A percentile compares a stretch with the other conserved stretches of the same genome.
phyloP scores from a whole-genome alignment of 495 filamentous ascomycete species.

The Acidiella bohemica region DNA sequence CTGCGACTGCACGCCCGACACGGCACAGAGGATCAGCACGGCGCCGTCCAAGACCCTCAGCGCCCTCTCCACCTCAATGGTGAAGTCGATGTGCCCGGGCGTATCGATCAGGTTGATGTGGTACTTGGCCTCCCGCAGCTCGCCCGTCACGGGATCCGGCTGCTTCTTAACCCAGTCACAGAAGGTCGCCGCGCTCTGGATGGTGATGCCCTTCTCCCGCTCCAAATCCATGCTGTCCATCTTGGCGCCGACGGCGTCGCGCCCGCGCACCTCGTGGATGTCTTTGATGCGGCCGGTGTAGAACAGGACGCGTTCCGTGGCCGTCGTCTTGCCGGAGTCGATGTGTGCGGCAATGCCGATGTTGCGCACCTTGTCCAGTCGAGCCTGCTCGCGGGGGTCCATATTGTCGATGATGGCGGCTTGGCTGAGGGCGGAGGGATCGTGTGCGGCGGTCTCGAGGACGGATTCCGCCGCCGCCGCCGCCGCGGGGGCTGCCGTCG shows the following conservation, averaged over 20 bases:
- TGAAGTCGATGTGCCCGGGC: conserved; percentile 98
- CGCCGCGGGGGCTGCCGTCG: conserved; percentile 33
- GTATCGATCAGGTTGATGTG: conserved; percentile 99
- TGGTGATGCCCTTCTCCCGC: conserved; percentile 96
- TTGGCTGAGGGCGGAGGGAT: conserved; percentile 47
- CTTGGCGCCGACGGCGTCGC: conserved; percentile 92
- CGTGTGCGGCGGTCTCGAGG: conserved; percentile 48
- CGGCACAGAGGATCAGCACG: conserved; percentile 96
- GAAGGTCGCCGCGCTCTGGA: conserved; percentile 95
- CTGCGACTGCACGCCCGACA: conserved; percentile 92
- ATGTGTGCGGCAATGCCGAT: conserved; percentile 99
- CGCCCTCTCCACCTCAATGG: conserved; percentile 96
- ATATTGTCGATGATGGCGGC: conserved; percentile 60
- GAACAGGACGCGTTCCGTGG: conserved; percentile 92
- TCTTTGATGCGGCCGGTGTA: conserved; percentile 95
- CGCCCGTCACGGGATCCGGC: conserved; percentile 42
- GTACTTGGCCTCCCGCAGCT: conserved; percentile 64
- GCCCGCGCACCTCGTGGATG: conserved; percentile 94
- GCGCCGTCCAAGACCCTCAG: conserved; percentile 92
- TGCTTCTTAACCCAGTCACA: conserved; percentile 87
- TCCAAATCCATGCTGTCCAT: conserved; percentile 99
- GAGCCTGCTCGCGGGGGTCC: conserved; percentile 57
- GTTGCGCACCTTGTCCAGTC: conserved; percentile 72
- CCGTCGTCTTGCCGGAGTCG: conserved; percentile 96
- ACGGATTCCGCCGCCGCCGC: too few species aligned